Conservation (phyloP, 164 flowering plant genomes). For the Piper longum region DNA sequence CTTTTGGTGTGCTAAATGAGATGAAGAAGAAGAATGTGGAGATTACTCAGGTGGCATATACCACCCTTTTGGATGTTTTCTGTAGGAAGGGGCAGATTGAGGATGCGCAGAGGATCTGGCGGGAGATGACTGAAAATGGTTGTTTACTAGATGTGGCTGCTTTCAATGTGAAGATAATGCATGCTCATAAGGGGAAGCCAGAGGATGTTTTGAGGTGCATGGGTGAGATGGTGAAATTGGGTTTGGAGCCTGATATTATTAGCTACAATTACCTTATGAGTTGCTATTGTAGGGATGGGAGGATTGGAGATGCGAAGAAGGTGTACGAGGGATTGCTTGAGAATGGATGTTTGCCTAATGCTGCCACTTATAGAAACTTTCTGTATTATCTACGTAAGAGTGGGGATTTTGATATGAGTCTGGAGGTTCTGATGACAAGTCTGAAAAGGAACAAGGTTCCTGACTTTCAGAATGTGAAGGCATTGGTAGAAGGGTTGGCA, state of each 20-base stretch:
- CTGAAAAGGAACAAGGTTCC: conserved; percentile 43
- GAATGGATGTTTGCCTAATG: conserved; percentile 48
- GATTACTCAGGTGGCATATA: conserved; percentile 34
- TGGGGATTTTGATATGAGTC: conserved; percentile 32
- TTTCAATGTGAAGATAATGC: conserved; percentile 51
- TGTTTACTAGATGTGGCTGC: conserved; percentile 43
- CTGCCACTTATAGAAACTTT: conserved; percentile 56
- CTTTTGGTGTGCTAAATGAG: conserved; percentile 27
- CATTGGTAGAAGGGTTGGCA: conserved; percentile 56
- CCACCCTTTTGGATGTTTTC: conserved; percentile 40
- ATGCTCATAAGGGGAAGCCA: conserved; percentile 25
- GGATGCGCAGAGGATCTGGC: conserved; percentile 57
- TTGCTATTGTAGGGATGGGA: conserved; percentile 39
- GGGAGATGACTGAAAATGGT: conserved; percentile 41
- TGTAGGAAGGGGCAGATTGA: conserved; percentile 41
- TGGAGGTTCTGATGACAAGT: conserved; percentile 54
- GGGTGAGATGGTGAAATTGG: conserved; percentile 51
- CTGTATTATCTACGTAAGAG: conserved; percentile 30
- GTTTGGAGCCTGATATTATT: conserved; percentile 47
- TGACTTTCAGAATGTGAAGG: conserved; percentile 37
- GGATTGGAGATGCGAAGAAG: conserved; percentile 57
- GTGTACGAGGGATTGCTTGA: conserved; percentile 37
- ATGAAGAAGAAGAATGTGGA: conserved; percentile 49
- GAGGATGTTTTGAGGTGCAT: conserved; percentile 39
- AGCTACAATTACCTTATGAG: conserved; percentile 53